Base-by-base conservation (phyloP, 805 yeast genomes). In the Metschnikowia lunata region DNA sequence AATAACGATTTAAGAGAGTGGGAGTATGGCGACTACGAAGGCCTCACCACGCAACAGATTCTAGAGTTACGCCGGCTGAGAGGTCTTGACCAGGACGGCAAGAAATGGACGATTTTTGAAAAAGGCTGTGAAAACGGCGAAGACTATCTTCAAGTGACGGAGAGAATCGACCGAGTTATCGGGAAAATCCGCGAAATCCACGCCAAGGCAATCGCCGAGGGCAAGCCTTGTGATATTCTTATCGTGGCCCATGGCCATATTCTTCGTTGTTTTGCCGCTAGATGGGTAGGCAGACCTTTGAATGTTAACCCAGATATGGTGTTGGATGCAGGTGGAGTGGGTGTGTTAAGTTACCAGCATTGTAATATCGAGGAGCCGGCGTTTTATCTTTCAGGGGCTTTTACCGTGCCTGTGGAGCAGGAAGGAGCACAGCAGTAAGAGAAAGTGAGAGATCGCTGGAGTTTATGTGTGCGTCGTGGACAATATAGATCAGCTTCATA, bases 1-100 rank as follows among this genome's bases (percentile, higher is more conserved):
- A 83, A 81, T 50, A 80, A 85, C 39, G 89, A 88, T 56, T 65
- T 89, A 39, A 77, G 93, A 55, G 98, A 91, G 66, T 91, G 97
- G 97, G 95, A 88, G 53, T 91, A 91, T 58, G 98, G 98, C 54
- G 93, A 87, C 59, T 91, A 91, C 63, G 98, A 91, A 71, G 98
- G 98, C 6, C 63, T 82, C 52, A 60, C 75, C 45, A 85, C 96
- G 1, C 61, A 67, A 7, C 79, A 90, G 56, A 88, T 90, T 61
- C 67, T 74, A 36, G 77, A 71, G 11, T 63, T 79, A 52, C 78
- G 96, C 60, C 66, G 67, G 26, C 55, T 66, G 27, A 72, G 82
- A 43, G 95, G 93, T 0, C 64, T 85, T 33, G 66, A 63, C 36
- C 38, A 48, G 14, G 57, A 61, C n/a, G 78, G 65, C 10, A 57